Percentiles rank a stretch among this genome's conserved stretches.
Evolutionary conservation across 352 stramenopile species (phyloP).

Genomic region (Phytophthora hibernalis): DNA sequence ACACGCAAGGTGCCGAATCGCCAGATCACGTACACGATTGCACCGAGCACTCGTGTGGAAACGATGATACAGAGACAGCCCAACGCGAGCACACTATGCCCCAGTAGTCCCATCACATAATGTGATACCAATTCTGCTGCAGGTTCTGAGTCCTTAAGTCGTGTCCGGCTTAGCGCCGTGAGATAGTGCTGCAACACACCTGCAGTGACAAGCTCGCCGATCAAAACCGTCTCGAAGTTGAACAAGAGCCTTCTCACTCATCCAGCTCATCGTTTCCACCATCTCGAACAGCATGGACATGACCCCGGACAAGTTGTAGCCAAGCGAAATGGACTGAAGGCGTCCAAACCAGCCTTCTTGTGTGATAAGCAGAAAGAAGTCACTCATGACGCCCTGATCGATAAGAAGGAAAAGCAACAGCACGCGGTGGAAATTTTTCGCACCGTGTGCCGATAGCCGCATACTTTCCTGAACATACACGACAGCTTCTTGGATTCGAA

Average conservation of each 20-base stretch:
- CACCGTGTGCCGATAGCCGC: slow-evolving; percentile 20
- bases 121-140: slow-evolving; percentile 18
- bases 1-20: slow-evolving; percentile 21
- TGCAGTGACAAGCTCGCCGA: slow-evolving; percentile 35
- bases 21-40: slow-evolving; percentile 10
- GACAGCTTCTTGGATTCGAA: slow-evolving; percentile 27
- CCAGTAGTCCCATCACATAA: slow-evolving; percentile 29
- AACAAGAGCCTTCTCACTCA: slow-evolving; percentile 29
- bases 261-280: slow-evolving; percentile 37
- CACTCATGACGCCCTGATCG: slow-evolving; percentile 35
- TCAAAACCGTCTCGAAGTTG: slow-evolving; percentile 33
- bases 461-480: slow-evolving; percentile 32
- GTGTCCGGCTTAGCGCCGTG: slow-evolving; percentile 22
- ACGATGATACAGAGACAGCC: slow-evolving; percentile 27
- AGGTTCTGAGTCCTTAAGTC: slow-evolving; percentile 12
- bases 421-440: slow-evolving; percentile 28
- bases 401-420: slow-evolving; percentile 29
- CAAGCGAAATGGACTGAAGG: slow-evolving; percentile 40
- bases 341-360: slow-evolving; percentile 31
- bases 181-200: slow-evolving; percentile 29
- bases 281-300: slow-evolving; percentile 45
- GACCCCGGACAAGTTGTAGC: slow-evolving; percentile 34
- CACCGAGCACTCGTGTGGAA: slow-evolving; percentile 9
- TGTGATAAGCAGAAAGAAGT: slow-evolving; percentile 34
- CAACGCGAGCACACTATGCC: slow-evolving; percentile 28